A percentile compares a stretch with the other conserved stretches of the same genome.
phyloP scores from a whole-genome alignment of 1,284 basidiomycete genomes.

The Athelia psychrophila region DNA sequence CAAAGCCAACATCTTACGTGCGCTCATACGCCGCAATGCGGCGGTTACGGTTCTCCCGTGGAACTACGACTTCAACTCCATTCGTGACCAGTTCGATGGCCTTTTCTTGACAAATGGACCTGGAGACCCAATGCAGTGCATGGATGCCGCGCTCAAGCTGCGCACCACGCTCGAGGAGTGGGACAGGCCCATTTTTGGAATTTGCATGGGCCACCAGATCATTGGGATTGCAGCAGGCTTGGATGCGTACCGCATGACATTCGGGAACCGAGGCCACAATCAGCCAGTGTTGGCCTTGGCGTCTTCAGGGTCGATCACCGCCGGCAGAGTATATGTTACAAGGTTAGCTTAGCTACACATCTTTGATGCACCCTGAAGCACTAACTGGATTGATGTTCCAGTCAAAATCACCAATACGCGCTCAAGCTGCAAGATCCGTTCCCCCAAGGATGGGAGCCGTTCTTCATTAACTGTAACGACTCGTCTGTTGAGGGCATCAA shows the following conservation, averaged over 20 bases:
- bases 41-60: constrained; percentile 95
- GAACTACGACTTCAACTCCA: constrained; percentile 93
- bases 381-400: constrained; percentile 23
- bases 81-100: constrained; percentile 91
- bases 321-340: constrained; percentile 96
- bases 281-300: constrained; percentile 96
- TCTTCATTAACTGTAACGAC: constrained; percentile 98
- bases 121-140: constrained; percentile 90
- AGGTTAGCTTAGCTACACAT: constrained; percentile 48
- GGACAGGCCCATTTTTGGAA: constrained; percentile 94
- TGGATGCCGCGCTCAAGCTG: constrained; percentile 81
- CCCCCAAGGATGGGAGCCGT: constrained; percentile 93
- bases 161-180: constrained; percentile 84
- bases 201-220: constrained; percentile 99
- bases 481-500: constrained; percentile 98
- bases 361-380: not conserved
- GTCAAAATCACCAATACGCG: constrained; percentile 97
- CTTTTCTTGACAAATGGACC: constrained; percentile 97
- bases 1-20: constrained; percentile 96
- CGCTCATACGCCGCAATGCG: constrained; percentile 87
- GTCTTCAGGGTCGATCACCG: constrained; percentile 87
- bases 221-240: constrained; percentile 97
- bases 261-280: constrained; percentile 99
- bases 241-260: constrained; percentile 96
- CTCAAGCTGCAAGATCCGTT: constrained; percentile 89